A percentile compares a stretch with the other conserved stretches of the same genome.
These are phyloP conservation scores for Sphagnum contortum DNA, from an alignment of 225 moss, liverwort and hornwort species.

Conservation along the genomic window DNA sequence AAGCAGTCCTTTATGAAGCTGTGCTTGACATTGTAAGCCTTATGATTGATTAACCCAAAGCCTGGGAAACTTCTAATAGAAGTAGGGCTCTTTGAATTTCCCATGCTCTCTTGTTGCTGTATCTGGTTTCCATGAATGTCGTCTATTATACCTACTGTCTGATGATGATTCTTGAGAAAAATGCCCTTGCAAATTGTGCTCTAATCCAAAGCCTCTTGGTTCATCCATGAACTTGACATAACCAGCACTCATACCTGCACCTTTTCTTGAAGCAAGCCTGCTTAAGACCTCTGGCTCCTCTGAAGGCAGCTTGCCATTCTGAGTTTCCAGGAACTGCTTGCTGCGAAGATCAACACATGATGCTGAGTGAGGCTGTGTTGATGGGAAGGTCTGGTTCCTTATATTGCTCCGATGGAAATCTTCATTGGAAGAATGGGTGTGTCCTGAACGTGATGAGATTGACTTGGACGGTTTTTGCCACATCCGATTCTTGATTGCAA, in stretches of 20 bases:
- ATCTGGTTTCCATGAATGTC: constrained; percentile 10
- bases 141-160: constrained; percentile 13
- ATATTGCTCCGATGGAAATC: constrained; percentile 10
- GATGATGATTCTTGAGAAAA: constrained; percentile 10
- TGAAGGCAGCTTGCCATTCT: constrained; percentile 28
- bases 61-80: constrained; percentile 12
- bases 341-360: constrained; percentile 25
- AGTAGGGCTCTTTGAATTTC: background rate
- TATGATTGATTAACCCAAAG: background rate
- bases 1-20: too few species aligned
- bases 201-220: constrained; percentile 32
- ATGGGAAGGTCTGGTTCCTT: background rate
- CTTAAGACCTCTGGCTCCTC: constrained; percentile 17
- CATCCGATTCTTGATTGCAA: constrained; percentile 26
- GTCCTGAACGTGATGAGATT: constrained; percentile 22
- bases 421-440: constrained; percentile 20
- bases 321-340: constrained; percentile 26
- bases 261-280: constrained; percentile 4
- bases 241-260: background rate
- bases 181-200: constrained; percentile 48
- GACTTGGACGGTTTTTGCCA: constrained; percentile 16
- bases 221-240: constrained; percentile 16
- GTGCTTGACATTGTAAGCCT: background rate
- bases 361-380: constrained; percentile 13
- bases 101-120: constrained; percentile 12